Base-by-base conservation (phyloP, 352 stramenopile species). In the Phytopythium kandeliae region DNA sequence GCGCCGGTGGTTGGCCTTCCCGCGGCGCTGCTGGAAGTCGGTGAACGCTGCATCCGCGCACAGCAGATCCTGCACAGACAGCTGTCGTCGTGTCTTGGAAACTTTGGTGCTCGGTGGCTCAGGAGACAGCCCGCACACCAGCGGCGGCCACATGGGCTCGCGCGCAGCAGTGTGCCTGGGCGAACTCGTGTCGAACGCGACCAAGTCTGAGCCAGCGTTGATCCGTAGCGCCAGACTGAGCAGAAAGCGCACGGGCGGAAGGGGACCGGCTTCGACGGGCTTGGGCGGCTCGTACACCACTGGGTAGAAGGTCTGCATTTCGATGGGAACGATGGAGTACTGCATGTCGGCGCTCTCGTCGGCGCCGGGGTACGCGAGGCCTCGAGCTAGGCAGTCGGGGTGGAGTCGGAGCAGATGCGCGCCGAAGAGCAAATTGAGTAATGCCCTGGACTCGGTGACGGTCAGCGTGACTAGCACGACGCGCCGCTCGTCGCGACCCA, bases 41-140 rank as follows among this genome's bases (percentile, higher is more conserved):
- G 49, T 26, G 15, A 54, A 22, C 13, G 53, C 30, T 21, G 52
- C 38, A 9, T 79, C 63, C n/a, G 51, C 51, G 1, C 66, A 75
- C 25, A 88, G 63, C 54, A 88, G 48, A 31, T 88, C 77, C 17
- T 70, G 58, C 30, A 88, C 59, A 4, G 74, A 73, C 25, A 88
- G 48, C 9, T 58, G 69, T 40, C 74, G 70, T 2, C 71, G 67
- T 10, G 61, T 58, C 50, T 79, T 79, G 36, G 51, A 66, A 17
- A 34, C 17, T 28, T 24, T 49, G 8, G n/a, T 7, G 30, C 44
- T 49, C 25, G 40, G 40, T 2, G 15, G 40, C 13, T 33, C 40
- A 3, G 40, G 40, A 1, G 40, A 46, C 1, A 33, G 40, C 13
- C 40, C 40, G 26, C 37, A 6, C 3, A 24, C 30, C 4, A 49